Conservation (phyloP, 2,329 filamentous ascomycete genomes). For the Lachnellula suecica region DNA sequence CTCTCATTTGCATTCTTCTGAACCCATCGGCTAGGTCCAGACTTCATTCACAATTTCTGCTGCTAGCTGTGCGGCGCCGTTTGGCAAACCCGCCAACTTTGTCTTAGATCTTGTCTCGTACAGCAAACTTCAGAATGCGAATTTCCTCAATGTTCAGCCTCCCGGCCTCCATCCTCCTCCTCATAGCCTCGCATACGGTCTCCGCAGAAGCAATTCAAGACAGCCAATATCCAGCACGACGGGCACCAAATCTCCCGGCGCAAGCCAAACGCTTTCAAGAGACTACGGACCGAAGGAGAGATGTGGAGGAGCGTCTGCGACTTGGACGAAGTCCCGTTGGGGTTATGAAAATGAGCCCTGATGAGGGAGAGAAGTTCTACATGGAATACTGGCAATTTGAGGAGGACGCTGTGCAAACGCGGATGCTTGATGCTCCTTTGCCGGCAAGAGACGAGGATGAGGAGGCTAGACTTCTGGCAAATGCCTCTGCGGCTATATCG, state of each 20-base stretch:
- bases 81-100: constrained; percentile 9
- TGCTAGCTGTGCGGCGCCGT: neutral
- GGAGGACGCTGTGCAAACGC: constrained; percentile 14
- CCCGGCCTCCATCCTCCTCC: constrained; percentile 44
- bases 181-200: constrained; percentile 40
- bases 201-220: constrained; percentile 32
- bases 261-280: constrained; percentile 47
- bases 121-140: constrained; percentile 36
- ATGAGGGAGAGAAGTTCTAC: constrained; percentile 73
- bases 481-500: constrained; percentile 26
- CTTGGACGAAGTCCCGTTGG: constrained; percentile 51
- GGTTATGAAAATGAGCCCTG: constrained; percentile 69
- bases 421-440: constrained; percentile 4
- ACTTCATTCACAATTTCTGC: neutral
- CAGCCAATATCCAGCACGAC: constrained; percentile 30
- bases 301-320: constrained; percentile 38
- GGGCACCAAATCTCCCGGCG: constrained; percentile 45
- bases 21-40: neutral
- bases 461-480: constrained; percentile 19
- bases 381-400: constrained; percentile 56
- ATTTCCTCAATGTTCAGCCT: constrained; percentile 38
- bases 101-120: neutral
- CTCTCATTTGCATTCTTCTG: neutral
- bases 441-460: constrained; percentile 23
- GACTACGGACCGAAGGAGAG: constrained; percentile 42